Base-by-base conservation (phyloP, 1,139 yeast species). In the Magnusiomyces suaveolens region DNA sequence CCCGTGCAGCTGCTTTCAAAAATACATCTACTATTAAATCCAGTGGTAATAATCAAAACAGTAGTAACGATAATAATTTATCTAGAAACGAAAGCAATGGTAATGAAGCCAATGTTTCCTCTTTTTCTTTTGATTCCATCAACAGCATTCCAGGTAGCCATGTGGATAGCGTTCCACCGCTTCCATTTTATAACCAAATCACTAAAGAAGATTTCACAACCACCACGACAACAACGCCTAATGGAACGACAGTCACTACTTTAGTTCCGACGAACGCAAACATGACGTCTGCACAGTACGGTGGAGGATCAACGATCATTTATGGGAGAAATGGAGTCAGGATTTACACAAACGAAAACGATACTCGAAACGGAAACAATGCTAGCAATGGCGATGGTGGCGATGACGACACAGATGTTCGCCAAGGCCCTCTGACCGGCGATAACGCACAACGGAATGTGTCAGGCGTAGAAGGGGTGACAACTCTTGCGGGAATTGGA, bases 171-270 rank as follows among this genome's bases (percentile, higher is more conserved):
- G 56, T 68, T 1, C 77, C 81, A 8, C 96, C 97, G 3, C 72
- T 89, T 50, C 97, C 97, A n/a, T 86, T 89, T 65, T 89, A 88
- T 69, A 87, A 87, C 66, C 96, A 88, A 67, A 89, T 89, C 63
- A 85, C 94, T n/a, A 84, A 83, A 64, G 96, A 89, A 66, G 94
- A 87, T 68, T 89, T 88, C 71, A 83, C 84, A 52, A 84, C 96
- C 0, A 82, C 86, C 26, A 84, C 90, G 1, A 82, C 88, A 1
- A 88, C 95, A 0, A 84, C 96, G 0, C 96, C 96, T 1, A 87
- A 87, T 62, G 97, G 97, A 56, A 89, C 97, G 0, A 87, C 96
- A 0, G 78, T 88, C 23, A 88, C 96, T 0, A 88, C 92, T 0
- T 76, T 89, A 60, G 92, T 88, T 1, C 96, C 96, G 1, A 87